Evolutionary conservation across 768 basidiomycete genomes (phyloP), one percentile per base, ranked within the genome.

Genomic region (Phaffia australis): DNA sequence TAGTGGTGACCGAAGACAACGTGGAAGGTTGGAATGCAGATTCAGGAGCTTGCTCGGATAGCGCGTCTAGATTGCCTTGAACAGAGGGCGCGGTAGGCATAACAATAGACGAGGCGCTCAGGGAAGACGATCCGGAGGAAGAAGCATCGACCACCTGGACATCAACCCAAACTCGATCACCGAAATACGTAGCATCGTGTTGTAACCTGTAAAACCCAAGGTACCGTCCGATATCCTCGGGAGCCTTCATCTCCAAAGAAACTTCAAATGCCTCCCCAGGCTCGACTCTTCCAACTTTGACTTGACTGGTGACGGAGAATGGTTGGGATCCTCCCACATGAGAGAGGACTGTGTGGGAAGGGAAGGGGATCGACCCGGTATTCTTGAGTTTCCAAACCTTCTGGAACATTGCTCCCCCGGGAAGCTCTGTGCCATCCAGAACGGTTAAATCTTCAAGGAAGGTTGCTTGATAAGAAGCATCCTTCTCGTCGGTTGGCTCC

Each of bases 331-430:
- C 89, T 11, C 83, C 86, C 55, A 86, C 83, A 71, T 84, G 89
- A 14, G 82, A 80, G 21, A 91, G 75, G 71, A 84, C 80, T 0
- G 88, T 88, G 16, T 78, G 76, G 30, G 81, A 79, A 0, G 87
- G 87, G 88, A 88, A 91, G 23, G 83, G 80, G 6, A 74, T 63
- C 18, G 71, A 72, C 19, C 88, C 85, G 70, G 81, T 81, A 71
- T 92, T 92, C 35, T 79, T 69, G 79, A 90, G 81, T 64, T 80
- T 79, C 89, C 89, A 92, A 25, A 83, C 83, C 76, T 90, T 91
- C 64, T 89, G 82, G 71, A 91, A 92, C 73, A 87, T 87, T 0
- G 87, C 87, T 46, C 89, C 89, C 8, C 87, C 84, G 35, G 87
- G 87, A 73, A 90, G 86, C 27, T 79, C 76, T 71, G 88, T 87